A percentile compares a stretch with the other conserved stretches of the same genome.
Evolutionary conservation across 192 early-diverging fungal species (phyloP).

Genomic region (Entomortierella chlamydospora): DNA sequence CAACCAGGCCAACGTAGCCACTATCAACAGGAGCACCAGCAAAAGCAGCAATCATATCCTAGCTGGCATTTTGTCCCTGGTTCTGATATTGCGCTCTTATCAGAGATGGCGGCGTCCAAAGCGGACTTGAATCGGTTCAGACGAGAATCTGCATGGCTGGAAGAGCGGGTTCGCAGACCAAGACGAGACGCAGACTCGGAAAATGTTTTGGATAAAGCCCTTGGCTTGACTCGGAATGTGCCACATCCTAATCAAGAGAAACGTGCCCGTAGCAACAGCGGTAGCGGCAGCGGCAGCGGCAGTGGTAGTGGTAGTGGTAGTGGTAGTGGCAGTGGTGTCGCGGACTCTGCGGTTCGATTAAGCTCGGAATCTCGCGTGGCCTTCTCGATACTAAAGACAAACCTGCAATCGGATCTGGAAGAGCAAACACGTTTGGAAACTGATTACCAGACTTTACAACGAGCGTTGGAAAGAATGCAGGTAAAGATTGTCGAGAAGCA

Average conservation of each 20-base stretch:
- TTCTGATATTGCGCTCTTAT: constrained; percentile 37
- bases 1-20: too few relatives aligned
- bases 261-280: background rate
- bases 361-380: constrained; percentile 43
- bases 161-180: constrained; percentile 30
- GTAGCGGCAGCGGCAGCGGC: too few relatives aligned
- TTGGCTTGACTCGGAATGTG: constrained; percentile 30
- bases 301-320: background rate
- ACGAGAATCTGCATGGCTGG: constrained; percentile 39
- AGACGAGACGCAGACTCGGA: constrained; percentile 16
- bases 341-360: constrained; percentile 9
- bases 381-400: constrained; percentile 32
- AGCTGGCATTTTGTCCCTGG: constrained; percentile 41
- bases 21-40: background rate
- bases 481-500: constrained; percentile 10
- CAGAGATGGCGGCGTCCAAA: constrained; percentile 39
- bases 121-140: constrained; percentile 43
- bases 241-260: background rate
- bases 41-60: background rate
- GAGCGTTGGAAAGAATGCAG: constrained; percentile 3
- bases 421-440: constrained; percentile 34
- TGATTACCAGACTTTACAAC: constrained; percentile 22
- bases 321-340: background rate
- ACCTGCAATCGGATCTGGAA: constrained; percentile 22
- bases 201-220: constrained; percentile 25